These are phyloP conservation scores for Linnemannia schmuckeri DNA, from an alignment of 192 early-diverging fungal genomes.

Conservation along the genomic window DNA sequence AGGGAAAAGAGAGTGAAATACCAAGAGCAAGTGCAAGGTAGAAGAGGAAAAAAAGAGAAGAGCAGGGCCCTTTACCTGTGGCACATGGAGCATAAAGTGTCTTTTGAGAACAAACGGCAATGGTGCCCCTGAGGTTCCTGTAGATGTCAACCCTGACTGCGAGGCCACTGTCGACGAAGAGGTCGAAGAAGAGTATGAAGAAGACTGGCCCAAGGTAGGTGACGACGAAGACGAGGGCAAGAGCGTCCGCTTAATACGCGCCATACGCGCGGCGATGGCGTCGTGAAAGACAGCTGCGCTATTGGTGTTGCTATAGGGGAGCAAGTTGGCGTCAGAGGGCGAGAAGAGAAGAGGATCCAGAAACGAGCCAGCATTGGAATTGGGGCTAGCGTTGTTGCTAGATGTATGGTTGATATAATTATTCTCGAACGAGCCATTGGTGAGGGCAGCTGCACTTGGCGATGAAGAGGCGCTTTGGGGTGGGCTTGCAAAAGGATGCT, in stretches of 20 bases:
- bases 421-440: neutral
- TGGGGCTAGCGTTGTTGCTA: slow-evolving; percentile 2
- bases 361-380: slow-evolving; percentile 9
- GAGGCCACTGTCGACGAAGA: neutral
- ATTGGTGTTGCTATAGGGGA: slow-evolving; percentile 23
- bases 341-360: slow-evolving; percentile 24
- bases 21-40: neutral
- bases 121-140: neutral
- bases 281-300: slow-evolving; percentile 30
- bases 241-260: slow-evolving; percentile 41
- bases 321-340: slow-evolving; percentile 28
- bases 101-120: slow-evolving; percentile 24
- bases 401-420: neutral
- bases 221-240: slow-evolving; percentile 20
- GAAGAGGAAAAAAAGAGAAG: neutral
- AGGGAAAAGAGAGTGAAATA: neutral
- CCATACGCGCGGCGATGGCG: slow-evolving; percentile 36
- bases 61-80: slow-evolving; percentile 22
- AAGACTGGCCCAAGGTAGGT: neutral
- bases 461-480: slow-evolving; percentile 2
- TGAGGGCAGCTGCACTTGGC: neutral
- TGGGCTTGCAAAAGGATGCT: neutral
- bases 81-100: slow-evolving; percentile 52
- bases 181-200: neutral
- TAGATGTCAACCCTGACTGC: neutral